Evolutionary conservation across 495 filamentous ascomycete genomes (phyloP), one percentile per base, ranked within the genome.

Genomic region (Podospora pseudocomata): DNA sequence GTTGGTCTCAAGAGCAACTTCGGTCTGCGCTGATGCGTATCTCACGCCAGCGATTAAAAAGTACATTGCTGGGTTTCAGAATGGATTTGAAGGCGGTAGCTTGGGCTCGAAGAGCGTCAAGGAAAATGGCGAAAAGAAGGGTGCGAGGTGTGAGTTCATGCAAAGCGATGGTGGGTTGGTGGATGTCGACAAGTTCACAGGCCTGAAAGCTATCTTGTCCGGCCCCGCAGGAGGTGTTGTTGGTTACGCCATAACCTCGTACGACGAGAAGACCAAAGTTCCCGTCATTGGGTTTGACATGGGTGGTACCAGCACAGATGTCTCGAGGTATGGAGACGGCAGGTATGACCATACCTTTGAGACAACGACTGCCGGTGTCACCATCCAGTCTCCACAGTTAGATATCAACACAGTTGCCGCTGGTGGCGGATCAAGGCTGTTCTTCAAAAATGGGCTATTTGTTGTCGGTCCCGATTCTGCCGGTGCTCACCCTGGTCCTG

Each of bases 351-450:
- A 99, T 76, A 95, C 97, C 0, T 98, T 99, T 69, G 95, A 97
- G 75, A 97, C 95, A 1, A 97, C 94, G 0, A 96, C 96, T 0
- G 95, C 95, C 2, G 95, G 95, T 27, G 92, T 99, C 5, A 92
- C 93, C 0, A 96, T 98, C 44, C 95, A 98, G 72, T 93, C 90
- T 0, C 95, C 95, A 0, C 95, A 98, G 73, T 86, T 99, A 0
- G 95, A 99, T 79, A 97, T 99, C 79, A 98, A 98, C 78, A 99
- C 95, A 0, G 94, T 98, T 34, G 94, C 94, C 20, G 94, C 94
- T 20, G 94, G 94, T 55, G 94, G 94, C 65, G 94, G 94, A 19
- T 97, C 93, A 4, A 87, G 92, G 60, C 84, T 98, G 3, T 92
- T 93, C 72, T 98, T 90, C 84, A 87, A 89, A 59, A 97, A 98